Evolutionary conservation across 768 basidiomycete genomes (phyloP), one percentile per base, ranked within the genome.

Genomic region (Saitozyma sp.): DNA sequence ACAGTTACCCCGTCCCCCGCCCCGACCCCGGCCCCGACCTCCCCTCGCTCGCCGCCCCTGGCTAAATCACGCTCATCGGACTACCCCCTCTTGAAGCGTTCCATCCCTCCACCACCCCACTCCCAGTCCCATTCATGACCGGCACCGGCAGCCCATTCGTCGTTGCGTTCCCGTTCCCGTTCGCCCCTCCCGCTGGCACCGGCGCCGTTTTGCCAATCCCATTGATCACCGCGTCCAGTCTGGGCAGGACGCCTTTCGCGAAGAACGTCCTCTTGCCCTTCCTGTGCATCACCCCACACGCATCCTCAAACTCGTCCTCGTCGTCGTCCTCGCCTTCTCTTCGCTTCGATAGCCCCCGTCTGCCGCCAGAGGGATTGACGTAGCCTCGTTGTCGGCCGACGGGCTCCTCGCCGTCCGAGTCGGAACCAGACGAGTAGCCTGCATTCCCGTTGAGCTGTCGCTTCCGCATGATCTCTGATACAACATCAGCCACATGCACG

Each of bases 21-120:
- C n/a, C n/a, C n/a, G n/a, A n/a, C 20, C 17, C 19, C 38, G 8
- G 29, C 29, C 14, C 45, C 7, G 6, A 5, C 20, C n/a, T 14
- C 50, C 49, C 58, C 49, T 57, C 11, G 46, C 14, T 7, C 29
- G 9, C 6, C n/a, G 4, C 9, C 37, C 39, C n/a, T n/a, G n/a
- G n/a, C n/a, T 41, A 59, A 16, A 62, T 63, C 19, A 74, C 67
- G 63, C 73, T 74, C 54, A 62, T 69, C 48, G 73, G 73, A 68
- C 73, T 75, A 16, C 58, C 70, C 37, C 54, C 65, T 50, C 70
- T 53, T 43, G 63, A 68, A 14, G 57, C 53, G 19, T 17, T 45
- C 42, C 51, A 42, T n/a, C 41, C 50, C 40, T 45, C 29, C 37
- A 42, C 6, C 56, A 39, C 56, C 43, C 37, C 56, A 17, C 29